Evolutionary conservation across 75 land plant genomes (phyloP).

Genomic region (Pinus tabuliformis): DNA sequence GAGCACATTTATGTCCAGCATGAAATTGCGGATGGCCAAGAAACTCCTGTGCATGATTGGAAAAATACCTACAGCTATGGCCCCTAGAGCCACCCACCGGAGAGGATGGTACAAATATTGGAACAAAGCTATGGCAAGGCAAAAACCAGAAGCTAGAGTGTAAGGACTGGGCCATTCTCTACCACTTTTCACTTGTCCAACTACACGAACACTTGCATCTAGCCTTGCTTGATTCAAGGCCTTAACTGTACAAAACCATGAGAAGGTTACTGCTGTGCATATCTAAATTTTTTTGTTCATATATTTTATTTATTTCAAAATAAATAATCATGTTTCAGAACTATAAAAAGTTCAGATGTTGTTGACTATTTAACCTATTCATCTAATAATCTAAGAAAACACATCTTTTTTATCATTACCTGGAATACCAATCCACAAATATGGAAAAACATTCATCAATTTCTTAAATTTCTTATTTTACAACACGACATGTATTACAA

Average conservation of each 20-base stretch:
- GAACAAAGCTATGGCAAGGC: constrained; percentile 53
- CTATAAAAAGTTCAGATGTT: no score
- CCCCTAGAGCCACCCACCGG: constrained; percentile 70
- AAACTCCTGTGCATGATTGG: constrained; percentile 50
- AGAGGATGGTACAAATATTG: constrained; percentile 49
- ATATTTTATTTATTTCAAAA: no score
- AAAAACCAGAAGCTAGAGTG: constrained; percentile 50
- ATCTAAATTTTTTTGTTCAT: no score
- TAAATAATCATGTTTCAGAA: no score
- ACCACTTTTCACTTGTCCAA: constrained; percentile 35
- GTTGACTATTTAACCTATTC: no score
- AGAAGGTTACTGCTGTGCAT: no score
- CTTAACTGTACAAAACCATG: constrained; percentile 43
- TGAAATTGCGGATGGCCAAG: constrained; percentile 37
- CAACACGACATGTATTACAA: no score
- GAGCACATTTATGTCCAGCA: constrained; percentile 80
- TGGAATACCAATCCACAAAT: no score
- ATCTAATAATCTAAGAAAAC: no score
- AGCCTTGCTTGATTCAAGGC: constrained; percentile 77
- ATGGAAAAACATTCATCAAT: no score
- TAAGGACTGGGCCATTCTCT: constrained; percentile 80
- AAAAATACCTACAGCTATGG: constrained; percentile 66
- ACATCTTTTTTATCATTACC: no score
- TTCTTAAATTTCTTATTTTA: no score
- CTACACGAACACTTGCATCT: constrained; percentile 69